Percentiles rank a stretch among this genome's conserved stretches.
These are phyloP conservation scores for Amanita rubescens DNA, from an alignment of 768 basidiomycete genomes.

Conservation along the genomic window DNA sequence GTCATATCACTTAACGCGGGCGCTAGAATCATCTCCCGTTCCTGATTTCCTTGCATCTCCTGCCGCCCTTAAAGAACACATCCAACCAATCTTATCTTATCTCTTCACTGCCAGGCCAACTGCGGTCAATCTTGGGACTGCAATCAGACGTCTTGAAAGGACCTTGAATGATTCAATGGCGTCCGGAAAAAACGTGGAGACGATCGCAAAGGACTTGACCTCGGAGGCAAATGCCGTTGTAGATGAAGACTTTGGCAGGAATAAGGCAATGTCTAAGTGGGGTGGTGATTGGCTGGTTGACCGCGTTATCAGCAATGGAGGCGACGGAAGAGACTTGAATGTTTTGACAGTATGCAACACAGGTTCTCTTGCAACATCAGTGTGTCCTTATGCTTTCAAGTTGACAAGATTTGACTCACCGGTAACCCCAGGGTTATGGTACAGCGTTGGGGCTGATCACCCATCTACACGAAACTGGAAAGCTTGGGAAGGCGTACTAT, in stretches of 20 bases:
- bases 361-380: constrained; percentile 92
- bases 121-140: constrained; percentile 90
- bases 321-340: constrained; percentile 48
- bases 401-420: not conserved
- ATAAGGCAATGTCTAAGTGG: constrained; percentile 75
- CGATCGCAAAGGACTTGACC: constrained; percentile 53
- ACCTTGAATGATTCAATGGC: constrained; percentile 37
- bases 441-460: constrained; percentile 94
- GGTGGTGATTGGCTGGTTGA: constrained; percentile 83
- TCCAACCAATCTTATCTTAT: constrained; percentile 56
- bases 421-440: constrained; percentile 73
- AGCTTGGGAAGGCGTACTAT: constrained; percentile 79
- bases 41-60: constrained; percentile 54
- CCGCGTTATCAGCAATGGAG: constrained; percentile 30
- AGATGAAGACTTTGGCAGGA: constrained; percentile 82
- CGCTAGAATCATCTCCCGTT: constrained; percentile 34
- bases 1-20: constrained; percentile 52
- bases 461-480: constrained; percentile 70
- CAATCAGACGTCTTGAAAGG: constrained; percentile 61
- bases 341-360: constrained; percentile 96
- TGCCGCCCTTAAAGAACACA: constrained; percentile 41
- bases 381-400: constrained; percentile 26
- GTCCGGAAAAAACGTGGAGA: constrained; percentile 35
- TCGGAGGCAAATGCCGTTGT: constrained; percentile 69
- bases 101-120: constrained; percentile 90